Evolutionary conservation across 2,329 filamentous ascomycete genomes (phyloP).

Genomic region (Chrysoporthe deuterocubensis): DNA sequence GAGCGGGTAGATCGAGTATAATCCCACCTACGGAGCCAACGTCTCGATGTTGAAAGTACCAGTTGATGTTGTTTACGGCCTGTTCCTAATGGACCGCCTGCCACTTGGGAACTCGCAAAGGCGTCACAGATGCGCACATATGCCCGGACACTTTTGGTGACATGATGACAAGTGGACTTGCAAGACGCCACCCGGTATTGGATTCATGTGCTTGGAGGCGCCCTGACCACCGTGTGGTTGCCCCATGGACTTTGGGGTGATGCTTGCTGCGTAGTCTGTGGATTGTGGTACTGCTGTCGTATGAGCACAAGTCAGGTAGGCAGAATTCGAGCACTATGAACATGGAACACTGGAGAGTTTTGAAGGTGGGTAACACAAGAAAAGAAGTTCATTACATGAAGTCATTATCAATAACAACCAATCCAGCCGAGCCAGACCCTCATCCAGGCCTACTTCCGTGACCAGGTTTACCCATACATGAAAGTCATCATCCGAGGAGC

Average conservation of each 20-base stretch:
- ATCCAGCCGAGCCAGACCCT: background rate
- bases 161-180: constrained; percentile 31
- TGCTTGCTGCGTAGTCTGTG: background rate
- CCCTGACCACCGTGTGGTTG: too few species aligned
- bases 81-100: too few species aligned
- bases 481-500: background rate
- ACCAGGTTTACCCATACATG: constrained; percentile 12
- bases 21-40: too few species aligned
- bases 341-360: background rate
- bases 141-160: too few species aligned
- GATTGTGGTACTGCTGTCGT: too few species aligned
- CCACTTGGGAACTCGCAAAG: too few species aligned
- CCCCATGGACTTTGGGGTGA: background rate
- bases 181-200: background rate
- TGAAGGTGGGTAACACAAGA: background rate
- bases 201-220: background rate
- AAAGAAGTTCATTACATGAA: constrained; percentile 22
- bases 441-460: background rate
- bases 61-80: too few species aligned
- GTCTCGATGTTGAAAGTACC: too few species aligned
- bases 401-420: constrained; percentile 23
- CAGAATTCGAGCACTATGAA: background rate
- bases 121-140: too few species aligned
- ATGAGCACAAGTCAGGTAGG: too few species aligned
- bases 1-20: too few species aligned